Conservation (phyloP, 768 basidiomycete genomes). For the Leccinum ochraceum region DNA sequence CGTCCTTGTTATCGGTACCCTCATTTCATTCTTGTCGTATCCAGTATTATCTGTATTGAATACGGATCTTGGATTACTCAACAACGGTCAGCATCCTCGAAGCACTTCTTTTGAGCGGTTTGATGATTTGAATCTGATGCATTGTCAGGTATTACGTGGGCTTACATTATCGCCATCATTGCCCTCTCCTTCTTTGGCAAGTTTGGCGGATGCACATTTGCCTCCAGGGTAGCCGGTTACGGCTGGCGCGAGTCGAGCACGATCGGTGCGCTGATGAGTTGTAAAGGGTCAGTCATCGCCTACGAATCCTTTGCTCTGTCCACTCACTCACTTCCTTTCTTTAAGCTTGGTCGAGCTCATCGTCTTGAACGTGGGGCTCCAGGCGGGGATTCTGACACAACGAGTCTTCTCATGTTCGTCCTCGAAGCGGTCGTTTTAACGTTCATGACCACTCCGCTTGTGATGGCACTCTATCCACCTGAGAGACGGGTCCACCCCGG, state of each 20-base stretch:
- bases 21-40: neutral
- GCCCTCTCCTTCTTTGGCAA: conserved; percentile 82
- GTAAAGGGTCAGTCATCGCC: conserved; percentile 68
- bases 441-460: conserved; percentile 82
- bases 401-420: conserved; percentile 94
- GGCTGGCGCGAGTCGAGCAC: conserved; percentile 78
- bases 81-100: conserved; percentile 53
- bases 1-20: neutral
- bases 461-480: conserved; percentile 66
- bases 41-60: conserved; percentile 89
- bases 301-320: neutral
- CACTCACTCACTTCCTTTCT: conserved; percentile 13
- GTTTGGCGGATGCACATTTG: conserved; percentile 79
- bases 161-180: conserved; percentile 79
- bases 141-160: conserved; percentile 76
- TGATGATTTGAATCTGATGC: neutral
- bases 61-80: conserved; percentile 82
- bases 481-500: conserved; percentile 52
- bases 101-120: neutral
- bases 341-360: conserved; percentile 86
- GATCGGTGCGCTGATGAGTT: conserved; percentile 92
- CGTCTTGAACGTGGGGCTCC: conserved; percentile 91
- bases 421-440: conserved; percentile 81
- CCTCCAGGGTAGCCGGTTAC: conserved; percentile 70
- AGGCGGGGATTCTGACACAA: conserved; percentile 71